A percentile compares a stretch with the other conserved stretches of the same genome.
Conservation (phyloP, 345 rosid genomes). For the Linum trigynum region DNA sequence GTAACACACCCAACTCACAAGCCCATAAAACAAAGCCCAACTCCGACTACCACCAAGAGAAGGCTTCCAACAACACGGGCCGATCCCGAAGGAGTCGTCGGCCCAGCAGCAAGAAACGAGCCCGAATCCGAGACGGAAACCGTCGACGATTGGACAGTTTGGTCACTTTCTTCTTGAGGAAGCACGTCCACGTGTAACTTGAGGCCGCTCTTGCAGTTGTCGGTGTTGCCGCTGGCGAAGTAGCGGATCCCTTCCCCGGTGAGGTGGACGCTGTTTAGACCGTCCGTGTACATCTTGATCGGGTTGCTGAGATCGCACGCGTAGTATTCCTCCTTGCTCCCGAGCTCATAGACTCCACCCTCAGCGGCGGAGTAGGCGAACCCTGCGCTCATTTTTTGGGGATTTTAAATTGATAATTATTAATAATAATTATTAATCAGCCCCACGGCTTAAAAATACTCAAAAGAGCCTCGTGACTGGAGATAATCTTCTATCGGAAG, state of each 20-base stretch:
- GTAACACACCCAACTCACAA: neutral
- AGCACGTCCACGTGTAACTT: constrained; percentile 45
- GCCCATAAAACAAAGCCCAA: constrained; percentile 12
- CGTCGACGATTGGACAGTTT: neutral
- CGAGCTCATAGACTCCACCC: constrained; percentile 42
- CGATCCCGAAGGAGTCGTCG: constrained; percentile 28
- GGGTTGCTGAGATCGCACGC: constrained; percentile 47
- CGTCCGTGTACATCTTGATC: constrained; percentile 38
- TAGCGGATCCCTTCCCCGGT: constrained; percentile 39
- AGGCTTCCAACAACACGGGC: constrained; percentile 5
- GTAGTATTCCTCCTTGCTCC: constrained; percentile 38
- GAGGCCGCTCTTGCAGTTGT: constrained; percentile 53
- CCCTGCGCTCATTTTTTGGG: constrained; percentile 24
- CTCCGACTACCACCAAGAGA: constrained; percentile 7
- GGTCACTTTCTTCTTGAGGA: constrained; percentile 4
- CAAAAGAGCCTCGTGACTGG: neutral
- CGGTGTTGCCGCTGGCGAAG: constrained; percentile 36
- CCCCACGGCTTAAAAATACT: neutral
- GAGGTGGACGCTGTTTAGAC: constrained; percentile 30
- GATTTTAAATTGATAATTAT: no score
- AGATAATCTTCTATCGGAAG: neutral
- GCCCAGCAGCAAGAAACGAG: constrained; percentile 10
- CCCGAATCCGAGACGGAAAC: constrained; percentile 2
- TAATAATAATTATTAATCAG: no score
- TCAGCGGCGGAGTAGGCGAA: constrained; percentile 42